Evolutionary conservation across 352 stramenopile genomes (phyloP), one percentile per base, ranked within the genome.

Genomic region (Salisapilia sapeloensis): DNA sequence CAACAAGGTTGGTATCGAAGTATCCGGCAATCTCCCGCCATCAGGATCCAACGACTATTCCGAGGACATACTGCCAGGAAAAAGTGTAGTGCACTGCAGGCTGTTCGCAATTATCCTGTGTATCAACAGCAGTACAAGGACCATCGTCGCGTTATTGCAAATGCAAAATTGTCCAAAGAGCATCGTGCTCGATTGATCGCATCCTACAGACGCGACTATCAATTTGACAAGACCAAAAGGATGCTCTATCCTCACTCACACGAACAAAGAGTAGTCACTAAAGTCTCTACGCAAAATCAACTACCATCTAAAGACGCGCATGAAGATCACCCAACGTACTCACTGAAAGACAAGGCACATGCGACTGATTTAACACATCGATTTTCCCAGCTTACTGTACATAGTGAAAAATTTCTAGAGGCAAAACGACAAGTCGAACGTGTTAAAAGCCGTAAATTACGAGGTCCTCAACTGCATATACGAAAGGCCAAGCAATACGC

Each of bases 21-120:
- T 4, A 56, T 77, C 15, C 61, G 46, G 25, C 64, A 81, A 40
- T 79, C 70, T 13, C 63, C 64, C 21, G 66, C 62, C 2, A 63
- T 80, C 33, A 69, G 65, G 41, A 74, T 86, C 37, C 66, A 86
- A 53, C 61, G 64, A 4, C 23, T 78, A 6, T 63, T 72, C n/a
- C 49, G 66, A 9, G 60, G 42, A 6, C 50, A 78, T 39, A 34
- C 40, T 23, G 61, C 40, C 37, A 33, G 49, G 13, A 67, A 35
- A 14, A 39, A 29, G 26, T 67, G 47, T 21, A 35, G 36, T 3
- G 46, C 60, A 4, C 47, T 78, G n/a, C 51, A 56, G 14, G 47
- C 60, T 7, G 58, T 44, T 18, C 49, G 30, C 8, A 53, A 53
- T 29, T 77, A 76, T 32, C 58, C 66, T 17, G 42, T 37, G 14